A percentile compares a stretch with the other conserved stretches of the same genome.
phyloP scores from a whole-genome alignment of 768 basidiomycete genomes.

The Suillus luteus region DNA sequence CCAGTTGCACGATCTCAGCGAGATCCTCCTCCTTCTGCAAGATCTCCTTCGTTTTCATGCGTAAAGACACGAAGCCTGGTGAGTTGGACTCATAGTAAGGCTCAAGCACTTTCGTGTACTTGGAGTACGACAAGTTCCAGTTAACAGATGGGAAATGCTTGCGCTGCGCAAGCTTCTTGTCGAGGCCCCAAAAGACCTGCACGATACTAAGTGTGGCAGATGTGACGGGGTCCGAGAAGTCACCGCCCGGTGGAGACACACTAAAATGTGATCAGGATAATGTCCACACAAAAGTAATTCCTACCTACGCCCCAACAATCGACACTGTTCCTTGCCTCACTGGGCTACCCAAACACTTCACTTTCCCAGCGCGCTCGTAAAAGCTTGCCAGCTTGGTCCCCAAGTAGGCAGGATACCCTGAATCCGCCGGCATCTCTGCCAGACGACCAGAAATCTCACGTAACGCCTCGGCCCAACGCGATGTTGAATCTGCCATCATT shows the following conservation, averaged over 20 bases:
- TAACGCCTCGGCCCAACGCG: slow-evolving; percentile 98
- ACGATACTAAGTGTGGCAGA: slow-evolving; percentile 97
- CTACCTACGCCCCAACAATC: slow-evolving; percentile 95
- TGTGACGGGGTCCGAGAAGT: slow-evolving; percentile 98
- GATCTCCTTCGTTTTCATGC: slow-evolving; percentile 93
- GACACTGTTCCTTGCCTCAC: slow-evolving; percentile 90
- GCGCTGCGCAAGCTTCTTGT: slow-evolving; percentile 98
- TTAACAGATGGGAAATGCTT: slow-evolving; percentile 99
- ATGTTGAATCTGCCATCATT: slow-evolving; percentile 99
- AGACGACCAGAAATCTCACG: slow-evolving; percentile 99
- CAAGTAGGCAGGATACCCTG: slow-evolving; percentile 98
- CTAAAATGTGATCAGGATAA: slow-evolving; percentile 42
- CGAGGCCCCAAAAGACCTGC: slow-evolving; percentile 99
- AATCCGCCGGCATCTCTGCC: slow-evolving; percentile 99
- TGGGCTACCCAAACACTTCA: slow-evolving; percentile 89
- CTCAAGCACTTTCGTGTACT: slow-evolving; percentile 93
- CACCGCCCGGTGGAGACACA: slow-evolving; percentile 98
- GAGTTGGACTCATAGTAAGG: slow-evolving; percentile 88
- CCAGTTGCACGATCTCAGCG: slow-evolving; percentile 98
- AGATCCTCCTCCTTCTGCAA: slow-evolving; percentile 98
- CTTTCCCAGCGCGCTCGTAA: slow-evolving; percentile 98
- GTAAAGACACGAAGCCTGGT: slow-evolving; percentile 93
- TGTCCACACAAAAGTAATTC: neutral
- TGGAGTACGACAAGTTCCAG: slow-evolving; percentile 99
- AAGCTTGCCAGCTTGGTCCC: slow-evolving; percentile 94